phyloP scores from a whole-genome alignment of 176 grass and related monocot genomes.

The Secale cereale region DNA sequence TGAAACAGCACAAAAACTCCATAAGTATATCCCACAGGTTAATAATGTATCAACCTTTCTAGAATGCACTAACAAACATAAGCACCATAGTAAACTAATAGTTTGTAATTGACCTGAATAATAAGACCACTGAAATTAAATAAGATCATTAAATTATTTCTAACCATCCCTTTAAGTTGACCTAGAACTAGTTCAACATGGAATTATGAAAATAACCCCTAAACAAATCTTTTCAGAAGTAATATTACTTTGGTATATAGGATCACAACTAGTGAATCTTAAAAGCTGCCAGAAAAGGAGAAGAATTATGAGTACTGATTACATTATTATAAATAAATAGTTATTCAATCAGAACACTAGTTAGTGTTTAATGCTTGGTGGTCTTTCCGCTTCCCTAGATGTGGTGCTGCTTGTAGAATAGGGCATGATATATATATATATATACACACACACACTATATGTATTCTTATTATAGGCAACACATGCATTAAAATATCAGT shows the following conservation, averaged over 20 bases:
- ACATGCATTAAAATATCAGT: neutral
- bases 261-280: neutral
- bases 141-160: neutral
- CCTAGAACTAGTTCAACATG: neutral
- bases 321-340: neutral
- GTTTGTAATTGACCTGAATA: neutral
- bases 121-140: neutral
- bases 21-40: neutral
- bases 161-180: neutral
- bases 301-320: neutral
- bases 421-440: no score
- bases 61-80: neutral
- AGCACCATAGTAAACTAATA: neutral
- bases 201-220: neutral
- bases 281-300: neutral
- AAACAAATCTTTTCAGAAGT: neutral
- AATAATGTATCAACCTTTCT: neutral
- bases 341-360: neutral
- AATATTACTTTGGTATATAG: neutral
- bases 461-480: neutral
- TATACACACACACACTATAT: neutral
- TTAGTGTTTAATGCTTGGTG: neutral
- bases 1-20: neutral
- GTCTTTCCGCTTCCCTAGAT: neutral
- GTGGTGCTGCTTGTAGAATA: neutral